Percentiles rank a stretch among this genome's conserved stretches.
Evolutionary conservation across 306 rosid genomes (phyloP).

Genomic region (Ziziphus jujuba): DNA sequence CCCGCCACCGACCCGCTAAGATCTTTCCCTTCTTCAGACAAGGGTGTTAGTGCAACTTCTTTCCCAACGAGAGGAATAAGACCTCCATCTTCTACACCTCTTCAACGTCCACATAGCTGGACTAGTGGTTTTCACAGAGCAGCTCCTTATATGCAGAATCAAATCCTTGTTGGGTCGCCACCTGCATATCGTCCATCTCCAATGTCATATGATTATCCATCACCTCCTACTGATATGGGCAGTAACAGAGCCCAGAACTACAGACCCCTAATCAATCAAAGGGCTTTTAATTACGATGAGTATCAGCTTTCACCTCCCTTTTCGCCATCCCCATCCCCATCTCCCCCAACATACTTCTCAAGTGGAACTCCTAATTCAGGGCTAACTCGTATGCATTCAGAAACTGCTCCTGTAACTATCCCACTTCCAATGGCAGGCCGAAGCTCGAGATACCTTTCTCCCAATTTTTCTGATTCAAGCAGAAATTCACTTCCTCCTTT

Average conservation of each 20-base stretch:
- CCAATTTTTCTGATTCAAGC: constrained; percentile 72
- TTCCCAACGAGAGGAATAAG: constrained; percentile 48
- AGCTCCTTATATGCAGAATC: constrained; percentile 49
- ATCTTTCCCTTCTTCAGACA: constrained; percentile 53
- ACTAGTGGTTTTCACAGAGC: constrained; percentile 64
- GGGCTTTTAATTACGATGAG: constrained; percentile 53
- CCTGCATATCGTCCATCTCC: constrained; percentile 55
- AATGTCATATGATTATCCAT: constrained; percentile 50
- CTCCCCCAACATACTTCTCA: constrained; percentile 55
- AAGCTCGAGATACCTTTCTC: constrained; percentile 63
- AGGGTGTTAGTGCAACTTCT: constrained; percentile 57
- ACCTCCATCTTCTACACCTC: constrained; percentile 46
- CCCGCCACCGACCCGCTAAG: constrained; percentile 74
- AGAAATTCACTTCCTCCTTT: constrained; percentile 76
- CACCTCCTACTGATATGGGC: constrained; percentile 55
- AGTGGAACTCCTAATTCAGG: constrained; percentile 38
- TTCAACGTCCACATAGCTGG: constrained; percentile 78
- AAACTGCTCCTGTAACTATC: constrained; percentile 81
- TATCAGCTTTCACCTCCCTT: constrained; percentile 90
- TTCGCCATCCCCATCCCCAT: constrained; percentile 73
- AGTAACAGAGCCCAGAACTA: constrained; percentile 42
- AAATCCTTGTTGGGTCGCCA: constrained; percentile 58
- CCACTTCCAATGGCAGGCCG: constrained; percentile 52
- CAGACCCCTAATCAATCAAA: constrained; percentile 38
- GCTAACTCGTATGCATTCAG: constrained; percentile 52